Base-by-base conservation (phyloP, 192 early-diverging fungal species). In the Entomortierella parvispora region DNA sequence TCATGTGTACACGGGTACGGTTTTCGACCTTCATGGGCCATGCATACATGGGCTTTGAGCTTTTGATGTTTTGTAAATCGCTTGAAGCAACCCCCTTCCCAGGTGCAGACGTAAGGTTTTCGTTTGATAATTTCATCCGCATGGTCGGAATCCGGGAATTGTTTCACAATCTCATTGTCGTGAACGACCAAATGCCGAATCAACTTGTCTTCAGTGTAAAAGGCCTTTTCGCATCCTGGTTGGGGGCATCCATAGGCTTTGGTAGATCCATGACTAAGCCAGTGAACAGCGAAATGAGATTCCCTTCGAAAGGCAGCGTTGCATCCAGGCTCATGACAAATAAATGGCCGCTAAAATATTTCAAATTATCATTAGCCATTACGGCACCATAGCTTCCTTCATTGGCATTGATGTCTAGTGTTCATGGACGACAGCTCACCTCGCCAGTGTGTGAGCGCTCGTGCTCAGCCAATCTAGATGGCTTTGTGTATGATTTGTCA, bases 11-110 rank as follows among this genome's bases (percentile, higher is more conserved):
- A 85, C 15, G 75, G 79, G 34, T 75, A 71, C 0, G 79, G 81
- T 57, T 75, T 72, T 47, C 72, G 56, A 43, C 76, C 70, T 32
- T 80, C 74, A 45, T 85, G 84, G 20, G 48, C 66, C 17, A 69
- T 64, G 43, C 70, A 79, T 15, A 81, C 60, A 52, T 85, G 84
- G 28, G 67, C 62, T 33, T 78, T 74, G 37, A 85, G 50, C 46
- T 81, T 74, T 58, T 67, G 67, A 43, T 58, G 63, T 40, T 85
- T 80, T 3, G 44, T 49, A 55, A 81, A 85, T 1, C 68, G 58
- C 53, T 69, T 55, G 2, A 26, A 25, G 34, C 84, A 85, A 2
- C 75, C 81, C 23, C n/a, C n/a, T n/a, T 65, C 69, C 74, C 79
- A 82, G 2, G 69, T 69, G 33, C 84, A 85, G 2, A 59, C 61